These are phyloP conservation scores for Sisymbrium altissimum DNA, from an alignment of 345 rosid genomes.

Conservation along the genomic window DNA sequence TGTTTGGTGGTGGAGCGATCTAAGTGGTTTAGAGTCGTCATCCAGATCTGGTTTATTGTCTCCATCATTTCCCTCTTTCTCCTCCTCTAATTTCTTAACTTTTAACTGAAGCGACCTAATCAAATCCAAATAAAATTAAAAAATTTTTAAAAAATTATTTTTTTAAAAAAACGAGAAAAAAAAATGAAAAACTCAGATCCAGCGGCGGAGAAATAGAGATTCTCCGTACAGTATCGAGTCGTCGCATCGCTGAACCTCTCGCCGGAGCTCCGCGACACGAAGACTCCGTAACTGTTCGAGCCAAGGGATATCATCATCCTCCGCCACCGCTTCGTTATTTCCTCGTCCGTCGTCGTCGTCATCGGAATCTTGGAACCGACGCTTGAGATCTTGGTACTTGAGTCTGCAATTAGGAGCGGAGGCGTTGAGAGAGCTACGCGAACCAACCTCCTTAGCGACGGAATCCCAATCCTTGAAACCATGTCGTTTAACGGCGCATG, in stretches of 20 bases:
- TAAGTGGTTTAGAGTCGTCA: background rate
- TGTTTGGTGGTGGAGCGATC: constrained; percentile 5
- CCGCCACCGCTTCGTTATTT: background rate
- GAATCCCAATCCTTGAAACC: constrained; percentile 69
- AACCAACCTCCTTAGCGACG: constrained; percentile 54
- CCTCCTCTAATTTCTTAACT: constrained; percentile 36
- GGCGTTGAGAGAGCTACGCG: constrained; percentile 44
- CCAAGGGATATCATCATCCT: constrained; percentile 44
- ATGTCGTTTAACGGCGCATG: constrained; percentile 77
- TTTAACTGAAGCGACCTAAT: constrained; percentile 44
- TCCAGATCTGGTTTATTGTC: constrained; percentile 36
- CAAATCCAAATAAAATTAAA: background rate
- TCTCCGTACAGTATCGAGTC: constrained; percentile 53
- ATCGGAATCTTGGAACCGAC: constrained; percentile 42
- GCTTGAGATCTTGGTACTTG: constrained; percentile 62
- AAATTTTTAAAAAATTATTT: background rate
- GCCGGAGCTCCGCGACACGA: constrained; percentile 63
- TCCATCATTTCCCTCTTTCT: constrained; percentile 15
- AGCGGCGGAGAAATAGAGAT: constrained; percentile 32
- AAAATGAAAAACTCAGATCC: constrained; percentile 34
- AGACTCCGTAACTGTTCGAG: constrained; percentile 55
- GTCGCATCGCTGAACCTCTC: constrained; percentile 62
- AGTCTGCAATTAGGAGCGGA: constrained; percentile 51
- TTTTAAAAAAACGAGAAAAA: too few relatives aligned
- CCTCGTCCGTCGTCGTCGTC: background rate